Evolutionary conservation across 495 filamentous ascomycete genomes (phyloP).

Genomic region (Aspergillus nanangensis): DNA sequence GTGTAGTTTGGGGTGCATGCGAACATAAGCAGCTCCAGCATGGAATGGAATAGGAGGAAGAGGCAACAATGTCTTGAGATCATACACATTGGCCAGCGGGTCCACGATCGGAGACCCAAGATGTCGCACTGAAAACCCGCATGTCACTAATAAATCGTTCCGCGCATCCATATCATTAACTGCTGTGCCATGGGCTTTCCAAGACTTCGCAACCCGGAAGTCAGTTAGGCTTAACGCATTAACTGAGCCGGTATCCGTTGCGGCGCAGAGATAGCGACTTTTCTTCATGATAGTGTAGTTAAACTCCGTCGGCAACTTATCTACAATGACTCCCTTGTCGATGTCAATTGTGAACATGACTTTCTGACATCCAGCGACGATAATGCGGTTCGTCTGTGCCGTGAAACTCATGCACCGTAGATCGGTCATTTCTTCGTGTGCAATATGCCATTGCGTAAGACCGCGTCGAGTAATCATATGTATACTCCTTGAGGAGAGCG

Average conservation of each 20-base stretch:
- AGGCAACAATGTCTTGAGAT: conserved; percentile 78
- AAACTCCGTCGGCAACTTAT: conserved; percentile 66
- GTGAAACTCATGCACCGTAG: conserved; percentile 93
- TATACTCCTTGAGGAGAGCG: conserved; percentile 68
- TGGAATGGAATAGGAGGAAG: conserved; percentile 90
- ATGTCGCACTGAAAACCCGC: conserved; percentile 79
- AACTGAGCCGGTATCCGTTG: conserved; percentile 76
- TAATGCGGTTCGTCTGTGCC: conserved; percentile 74
- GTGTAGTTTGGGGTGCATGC: conserved; percentile 91
- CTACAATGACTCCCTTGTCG: conserved; percentile 73
- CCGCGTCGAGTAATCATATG: conserved; percentile 83
- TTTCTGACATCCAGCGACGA: conserved; percentile 82
- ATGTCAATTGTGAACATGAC: conserved; percentile 89
- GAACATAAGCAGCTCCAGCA: conserved; percentile 83
- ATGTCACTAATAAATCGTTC: conserved; percentile 87
- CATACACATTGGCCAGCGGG: conserved; percentile 88
- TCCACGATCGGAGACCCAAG: conserved; percentile 67
- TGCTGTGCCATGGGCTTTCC: conserved; percentile 78
- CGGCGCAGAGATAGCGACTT: conserved; percentile 85
- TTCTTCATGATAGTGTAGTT: conserved; percentile 89
- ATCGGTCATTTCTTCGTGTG: conserved; percentile 72
- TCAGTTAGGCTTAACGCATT: conserved; percentile 77
- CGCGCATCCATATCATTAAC: conserved; percentile 96
- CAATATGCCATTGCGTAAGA: conserved; percentile 78
- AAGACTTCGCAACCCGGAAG: conserved; percentile 74